phyloP scores from a whole-genome alignment of 768 basidiomycete genomes.

The Lactarius trivialis region DNA sequence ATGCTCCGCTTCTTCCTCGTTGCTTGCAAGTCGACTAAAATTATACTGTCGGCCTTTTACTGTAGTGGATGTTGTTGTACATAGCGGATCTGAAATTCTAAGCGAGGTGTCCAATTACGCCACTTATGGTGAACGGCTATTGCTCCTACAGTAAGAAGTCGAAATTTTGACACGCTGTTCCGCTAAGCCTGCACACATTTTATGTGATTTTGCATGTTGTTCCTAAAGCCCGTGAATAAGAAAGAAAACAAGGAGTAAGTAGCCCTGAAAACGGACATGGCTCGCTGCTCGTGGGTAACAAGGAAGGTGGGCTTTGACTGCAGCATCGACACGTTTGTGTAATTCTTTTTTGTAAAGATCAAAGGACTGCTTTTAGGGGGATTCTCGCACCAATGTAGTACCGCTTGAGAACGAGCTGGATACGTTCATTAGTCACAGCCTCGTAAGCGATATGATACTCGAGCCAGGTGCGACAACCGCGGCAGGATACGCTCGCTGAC shows the following conservation, averaged over 20 bases:
- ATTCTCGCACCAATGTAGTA: not conserved
- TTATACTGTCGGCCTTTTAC: not conserved
- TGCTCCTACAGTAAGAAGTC: not conserved
- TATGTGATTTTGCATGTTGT: not conserved
- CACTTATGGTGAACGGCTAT: not conserved
- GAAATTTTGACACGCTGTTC: not conserved
- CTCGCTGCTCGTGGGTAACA: not conserved
- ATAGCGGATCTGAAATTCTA: not conserved
- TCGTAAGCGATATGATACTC: not conserved
- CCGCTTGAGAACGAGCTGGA: not conserved
- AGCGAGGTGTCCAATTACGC: too few species aligned
- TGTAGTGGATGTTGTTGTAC: not conserved
- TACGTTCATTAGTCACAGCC: not conserved
- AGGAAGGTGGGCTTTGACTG: not conserved
- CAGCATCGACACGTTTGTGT: not conserved
- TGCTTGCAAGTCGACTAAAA: not conserved
- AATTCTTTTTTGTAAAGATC: not conserved
- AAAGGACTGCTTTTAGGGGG: not conserved
- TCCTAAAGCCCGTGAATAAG: not conserved
- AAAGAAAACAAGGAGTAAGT: not conserved
- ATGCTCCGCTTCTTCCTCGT: not conserved
- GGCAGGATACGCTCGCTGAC: not conserved
- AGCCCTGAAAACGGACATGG: not conserved
- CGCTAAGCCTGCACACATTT: not conserved
- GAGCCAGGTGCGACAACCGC: not conserved